Evolutionary conservation across 2,329 filamentous ascomycete species (phyloP), one percentile per base, ranked within the genome.

Genomic region (Sclerotinia subarctica): DNA sequence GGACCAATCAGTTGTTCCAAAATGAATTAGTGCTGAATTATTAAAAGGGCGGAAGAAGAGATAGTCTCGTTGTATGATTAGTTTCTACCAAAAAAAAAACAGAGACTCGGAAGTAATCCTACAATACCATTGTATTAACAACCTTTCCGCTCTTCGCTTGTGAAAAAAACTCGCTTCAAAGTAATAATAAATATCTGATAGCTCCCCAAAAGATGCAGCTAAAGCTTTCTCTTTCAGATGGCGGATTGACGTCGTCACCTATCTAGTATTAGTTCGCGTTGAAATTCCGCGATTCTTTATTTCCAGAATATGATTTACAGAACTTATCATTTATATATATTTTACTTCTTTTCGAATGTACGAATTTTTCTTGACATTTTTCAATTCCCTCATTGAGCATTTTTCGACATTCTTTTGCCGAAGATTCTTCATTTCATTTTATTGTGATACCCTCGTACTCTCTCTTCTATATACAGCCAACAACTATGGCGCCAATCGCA

Each of bases 11-110:
- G n/a, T n/a, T n/a, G n/a, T n/a, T n/a, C n/a, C n/a, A n/a, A n/a
- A n/a, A n/a, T n/a, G n/a, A n/a, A n/a, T n/a, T n/a, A n/a, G n/a
- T n/a, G n/a, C 52, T 11, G 26, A 2, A 53, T 32, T 2, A 10
- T 32, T 13, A 17, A 53, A 21, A 21, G 17, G 21, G 49, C 17
- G 26, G 17, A 10, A 53, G 15, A 53, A 2, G 24, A 8, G 51
- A 53, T 17, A 53, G 17, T 19, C 51, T n/a, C 13, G 26, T 29
- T 26, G 24, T 52, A 29, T 52, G 51, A 24, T 15, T 42, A 42
- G 38, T 7, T 26, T 29, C 24, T 4, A 4, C 24, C 2, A 19
- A 21, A 19, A 17, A 19, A 5, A 0, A 13, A 19, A 5, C 0
- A 13, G 8, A 54, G 5, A 54, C 8, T 54, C 47, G n/a, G 21